Evolutionary conservation across 352 stramenopile genomes (phyloP), one percentile per base, ranked within the genome.

Genomic region (Phytophthora cactorum): DNA sequence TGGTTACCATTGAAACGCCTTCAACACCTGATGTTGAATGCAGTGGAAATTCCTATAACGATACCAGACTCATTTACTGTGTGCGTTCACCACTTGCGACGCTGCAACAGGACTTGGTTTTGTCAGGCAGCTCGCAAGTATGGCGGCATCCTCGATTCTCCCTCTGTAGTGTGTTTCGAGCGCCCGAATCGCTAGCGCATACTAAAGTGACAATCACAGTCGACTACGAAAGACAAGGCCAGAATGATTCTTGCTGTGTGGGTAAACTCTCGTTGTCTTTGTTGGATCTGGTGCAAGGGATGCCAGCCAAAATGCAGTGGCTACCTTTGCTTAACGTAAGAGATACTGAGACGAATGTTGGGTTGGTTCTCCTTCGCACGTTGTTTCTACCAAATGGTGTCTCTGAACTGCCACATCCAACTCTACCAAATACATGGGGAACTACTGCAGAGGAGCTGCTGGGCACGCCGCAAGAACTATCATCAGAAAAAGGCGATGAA

Each of bases 281-380:
- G 1, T 55, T 87, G 51, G 75, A 88, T 14, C 66, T 92, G 32
- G 70, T 92, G 8, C 80, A 81, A 49, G 84, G 84, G 0, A 72
- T 90, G 53, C 84, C 84, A 10, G 75, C 81, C 1, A 92, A 90
- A 46, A 66, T 88, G 55, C 79, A 84, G 56, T 92, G 84, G 84
- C 50, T 89, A 1, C 29, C 74, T 17, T 72, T 92, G 15, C 34
- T 38, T 8, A 66, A 43, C 8, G 14, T 27, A 8, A 39, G 7
- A n/a, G 47, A 58, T 31, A 15, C 25, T 4, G 27, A 72, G 2
- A 11, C 12, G 9, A 46, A 57, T 6, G 68, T 57, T 32, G 69
- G 74, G 0, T 49, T 77, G 14, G 52, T 84, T 45, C 70, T 80
- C 17, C 67, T 92, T 44, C 84, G 84, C 2, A 86, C 84, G 7